Conservation (phyloP, 805 yeast species). For the Barnettozyma wickerhamii region DNA sequence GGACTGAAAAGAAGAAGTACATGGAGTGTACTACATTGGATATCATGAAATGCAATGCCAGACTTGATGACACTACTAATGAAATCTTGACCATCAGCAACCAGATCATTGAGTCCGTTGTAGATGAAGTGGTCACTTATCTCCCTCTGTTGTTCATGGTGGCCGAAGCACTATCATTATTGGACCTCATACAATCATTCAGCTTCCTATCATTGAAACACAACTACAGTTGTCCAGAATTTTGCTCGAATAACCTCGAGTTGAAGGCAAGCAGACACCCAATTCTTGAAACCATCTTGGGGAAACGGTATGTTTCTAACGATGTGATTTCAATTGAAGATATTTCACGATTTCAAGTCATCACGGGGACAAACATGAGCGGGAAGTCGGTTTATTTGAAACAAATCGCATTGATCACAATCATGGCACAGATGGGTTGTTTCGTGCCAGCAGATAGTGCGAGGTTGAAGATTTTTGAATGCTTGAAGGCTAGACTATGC, state of each 20-base stretch:
- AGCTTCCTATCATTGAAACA: constrained; percentile 25
- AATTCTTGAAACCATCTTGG: constrained; percentile 30
- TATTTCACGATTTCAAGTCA: constrained; percentile 40
- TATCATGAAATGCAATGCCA: constrained; percentile 35
- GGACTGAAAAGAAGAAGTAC: constrained; percentile 25
- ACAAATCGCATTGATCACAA: constrained; percentile 43
- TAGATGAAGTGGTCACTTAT: constrained; percentile 23
- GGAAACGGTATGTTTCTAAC: constrained; percentile 33
- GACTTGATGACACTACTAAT: constrained; percentile 34
- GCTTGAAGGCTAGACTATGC: constrained; percentile 35
- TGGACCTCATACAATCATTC: constrained; percentile 37
- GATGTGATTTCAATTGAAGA: constrained; percentile 32
- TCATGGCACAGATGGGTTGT: constrained; percentile 58
- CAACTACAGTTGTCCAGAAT: constrained; percentile 33
- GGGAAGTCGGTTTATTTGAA: constrained; percentile 57
- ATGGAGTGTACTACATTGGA: constrained; percentile 38
- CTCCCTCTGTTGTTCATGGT: constrained; percentile 36
- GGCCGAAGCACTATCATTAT: constrained; percentile 38
- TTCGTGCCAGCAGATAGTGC: constrained; percentile 45
- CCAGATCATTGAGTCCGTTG: constrained; percentile 30
- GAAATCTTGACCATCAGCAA: constrained; percentile 42
- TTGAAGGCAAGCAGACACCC: constrained; percentile 39
- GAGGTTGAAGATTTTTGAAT: constrained; percentile 34
- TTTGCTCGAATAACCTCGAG: constrained; percentile 24
- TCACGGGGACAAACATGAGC: constrained; percentile 62